Percentiles rank a stretch among this genome's conserved stretches.
These are phyloP conservation scores for Euryodendron excelsum DNA, from an alignment of 148 eudicot species.

Conservation along the genomic window DNA sequence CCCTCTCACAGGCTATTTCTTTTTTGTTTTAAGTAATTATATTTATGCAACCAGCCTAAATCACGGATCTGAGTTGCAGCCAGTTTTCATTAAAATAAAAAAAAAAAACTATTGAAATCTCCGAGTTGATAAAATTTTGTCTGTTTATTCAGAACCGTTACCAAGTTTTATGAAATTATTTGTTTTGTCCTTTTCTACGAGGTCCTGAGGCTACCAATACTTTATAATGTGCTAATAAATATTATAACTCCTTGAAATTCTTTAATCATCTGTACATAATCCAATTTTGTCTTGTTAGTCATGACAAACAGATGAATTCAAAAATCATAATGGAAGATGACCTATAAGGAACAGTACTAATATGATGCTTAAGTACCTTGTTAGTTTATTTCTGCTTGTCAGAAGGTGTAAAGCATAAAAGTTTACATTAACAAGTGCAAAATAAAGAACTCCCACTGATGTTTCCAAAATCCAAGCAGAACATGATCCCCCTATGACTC, in stretches of 20 bases:
- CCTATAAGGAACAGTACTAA: not conserved
- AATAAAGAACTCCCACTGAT: not conserved
- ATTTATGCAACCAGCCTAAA: not conserved
- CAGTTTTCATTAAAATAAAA: not conserved
- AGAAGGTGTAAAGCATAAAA: not conserved
- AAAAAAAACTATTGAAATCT: not conserved
- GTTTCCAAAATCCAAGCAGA: not conserved
- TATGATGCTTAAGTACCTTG: not conserved
- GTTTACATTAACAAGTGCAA: not conserved
- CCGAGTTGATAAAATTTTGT: conserved; percentile 3
- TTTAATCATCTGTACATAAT: not conserved
- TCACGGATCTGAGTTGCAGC: not conserved
- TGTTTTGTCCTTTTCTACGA: not conserved
- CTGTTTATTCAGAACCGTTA: not conserved
- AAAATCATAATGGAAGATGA: conserved; percentile 8
- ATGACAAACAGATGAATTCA: not conserved
- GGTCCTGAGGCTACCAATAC: not conserved
- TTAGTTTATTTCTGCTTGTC: not conserved
- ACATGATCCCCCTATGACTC: not conserved
- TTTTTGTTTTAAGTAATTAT: too few species aligned
- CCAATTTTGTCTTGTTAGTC: not conserved
- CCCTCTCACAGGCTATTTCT: not conserved
- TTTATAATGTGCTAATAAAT: not conserved
- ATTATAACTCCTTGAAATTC: conserved; percentile 1
- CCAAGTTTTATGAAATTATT: not conserved